phyloP scores from a whole-genome alignment of 129 eudicot species.

The Tanacetum coccineum region DNA sequence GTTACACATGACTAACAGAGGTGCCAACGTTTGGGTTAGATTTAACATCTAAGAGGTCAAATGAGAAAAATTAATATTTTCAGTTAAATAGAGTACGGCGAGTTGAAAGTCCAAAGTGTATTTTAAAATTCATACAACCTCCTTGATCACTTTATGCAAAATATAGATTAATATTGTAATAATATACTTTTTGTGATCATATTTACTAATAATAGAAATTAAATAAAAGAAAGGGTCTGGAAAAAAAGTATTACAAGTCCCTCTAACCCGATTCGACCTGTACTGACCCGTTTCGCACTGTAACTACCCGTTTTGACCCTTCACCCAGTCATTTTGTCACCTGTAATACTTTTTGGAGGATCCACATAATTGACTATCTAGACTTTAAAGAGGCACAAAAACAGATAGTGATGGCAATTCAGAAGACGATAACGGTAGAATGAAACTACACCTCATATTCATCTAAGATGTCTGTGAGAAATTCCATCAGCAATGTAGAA shows the following conservation, averaged over 20 bases:
- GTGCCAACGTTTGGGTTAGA: slow-evolving; percentile 6
- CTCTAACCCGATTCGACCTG: background rate
- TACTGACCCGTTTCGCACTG: too few species aligned
- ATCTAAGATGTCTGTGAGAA: slow-evolving; percentile 70
- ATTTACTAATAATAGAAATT: background rate
- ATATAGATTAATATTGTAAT: background rate
- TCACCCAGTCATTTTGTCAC: background rate
- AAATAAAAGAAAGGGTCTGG: background rate
- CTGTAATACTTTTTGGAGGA: background rate
- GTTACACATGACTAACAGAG: too few species aligned
- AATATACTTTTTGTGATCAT: background rate
- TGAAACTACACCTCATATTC: slow-evolving; percentile 69
- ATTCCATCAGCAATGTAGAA: slow-evolving; percentile 54
- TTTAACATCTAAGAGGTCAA: background rate
- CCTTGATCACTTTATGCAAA: background rate
- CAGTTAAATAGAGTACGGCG: background rate
- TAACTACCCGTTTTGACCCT: slow-evolving; percentile 10
- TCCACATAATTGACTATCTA: slow-evolving; percentile 11
- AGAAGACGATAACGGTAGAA: slow-evolving; percentile 16
- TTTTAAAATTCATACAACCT: background rate
- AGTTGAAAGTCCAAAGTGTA: background rate
- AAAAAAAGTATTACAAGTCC: background rate
- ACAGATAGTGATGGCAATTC: background rate
- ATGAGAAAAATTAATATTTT: background rate
- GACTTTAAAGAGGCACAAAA: background rate